A percentile compares a stretch with the other conserved stretches of the same genome.
Evolutionary conservation across 2,329 filamentous ascomycete species (phyloP).

Genomic region (Cryphonectria nitschkei): DNA sequence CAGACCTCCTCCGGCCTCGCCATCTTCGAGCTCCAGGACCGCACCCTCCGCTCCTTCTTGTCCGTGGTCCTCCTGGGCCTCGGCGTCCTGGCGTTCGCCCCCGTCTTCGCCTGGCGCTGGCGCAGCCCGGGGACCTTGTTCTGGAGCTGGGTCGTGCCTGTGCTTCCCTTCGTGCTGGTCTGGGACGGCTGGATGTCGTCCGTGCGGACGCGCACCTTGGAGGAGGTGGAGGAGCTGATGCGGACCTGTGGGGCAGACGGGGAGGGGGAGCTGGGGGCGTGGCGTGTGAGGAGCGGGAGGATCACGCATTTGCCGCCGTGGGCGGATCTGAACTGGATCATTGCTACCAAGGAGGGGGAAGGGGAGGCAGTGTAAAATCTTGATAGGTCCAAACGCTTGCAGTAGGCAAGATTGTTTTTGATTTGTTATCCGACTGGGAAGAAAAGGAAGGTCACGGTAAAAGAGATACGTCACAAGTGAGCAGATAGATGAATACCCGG

Average conservation of each 20-base stretch:
- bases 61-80: slow-evolving; percentile 57
- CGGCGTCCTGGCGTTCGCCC: slow-evolving; percentile 54
- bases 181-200: slow-evolving; percentile 73
- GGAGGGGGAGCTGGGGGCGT: slow-evolving; percentile 42
- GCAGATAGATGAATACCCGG: not conserved
- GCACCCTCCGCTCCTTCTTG: slow-evolving; percentile 57
- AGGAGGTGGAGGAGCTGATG: slow-evolving; percentile 66
- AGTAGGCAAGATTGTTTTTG: no score
- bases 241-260: slow-evolving; percentile 50
- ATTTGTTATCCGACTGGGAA: no score
- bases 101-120: slow-evolving; percentile 57
- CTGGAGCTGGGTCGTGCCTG: slow-evolving; percentile 68
- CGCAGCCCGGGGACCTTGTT: slow-evolving; percentile 59
- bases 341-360: slow-evolving; percentile 46
- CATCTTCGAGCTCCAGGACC: slow-evolving; percentile 76
- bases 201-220: slow-evolving; percentile 67
- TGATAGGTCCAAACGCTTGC: not conserved
- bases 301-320: slow-evolving; percentile 54
- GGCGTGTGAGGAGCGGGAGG: slow-evolving; percentile 54
- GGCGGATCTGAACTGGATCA: slow-evolving; percentile 56
- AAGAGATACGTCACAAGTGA: not conserved
- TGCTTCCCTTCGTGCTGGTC: slow-evolving; percentile 68
- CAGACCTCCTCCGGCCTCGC: slow-evolving; percentile 68
- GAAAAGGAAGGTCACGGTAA: not conserved
- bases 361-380: not conserved